Evolutionary conservation across 192 early-diverging fungal species (phyloP).

Genomic region (Entrophospora sp.): DNA sequence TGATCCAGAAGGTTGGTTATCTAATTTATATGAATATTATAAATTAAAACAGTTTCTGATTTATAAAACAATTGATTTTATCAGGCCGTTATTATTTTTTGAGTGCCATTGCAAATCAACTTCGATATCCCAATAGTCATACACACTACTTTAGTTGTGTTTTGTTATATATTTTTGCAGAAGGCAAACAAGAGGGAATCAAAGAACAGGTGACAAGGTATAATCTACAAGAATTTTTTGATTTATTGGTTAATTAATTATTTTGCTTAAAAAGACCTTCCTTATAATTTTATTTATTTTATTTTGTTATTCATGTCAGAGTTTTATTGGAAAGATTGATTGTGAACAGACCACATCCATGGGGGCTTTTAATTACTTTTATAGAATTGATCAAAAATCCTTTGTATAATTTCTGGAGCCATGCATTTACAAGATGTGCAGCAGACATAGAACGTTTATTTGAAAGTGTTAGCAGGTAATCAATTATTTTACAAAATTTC

Average conservation of each 20-base stretch:
- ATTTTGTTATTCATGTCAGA: constrained; percentile 27
- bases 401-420: constrained; percentile 49
- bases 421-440: constrained; percentile 54
- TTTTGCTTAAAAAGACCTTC: background rate
- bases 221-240: background rate
- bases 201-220: constrained; percentile 91
- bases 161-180: constrained; percentile 79
- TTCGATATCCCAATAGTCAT: constrained; percentile 95
- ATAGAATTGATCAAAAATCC: constrained; percentile 95
- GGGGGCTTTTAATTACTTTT: constrained; percentile 94
- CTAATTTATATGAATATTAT: no score
- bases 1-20: constrained; percentile 57
- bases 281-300: background rate
- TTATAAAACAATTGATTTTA: no score
- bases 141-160: constrained; percentile 91
- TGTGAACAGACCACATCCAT: constrained; percentile 95
- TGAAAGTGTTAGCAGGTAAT: constrained; percentile 52
- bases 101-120: constrained; percentile 90
- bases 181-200: constrained; percentile 65
- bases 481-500: background rate
- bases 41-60: no score
- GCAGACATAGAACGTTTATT: constrained; percentile 79
- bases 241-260: background rate
- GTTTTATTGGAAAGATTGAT: constrained; percentile 92
- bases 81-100: constrained; percentile 77